Evolutionary conservation across 2,329 filamentous ascomycete species (phyloP).

Genomic region (Monosporascus sp.): DNA sequence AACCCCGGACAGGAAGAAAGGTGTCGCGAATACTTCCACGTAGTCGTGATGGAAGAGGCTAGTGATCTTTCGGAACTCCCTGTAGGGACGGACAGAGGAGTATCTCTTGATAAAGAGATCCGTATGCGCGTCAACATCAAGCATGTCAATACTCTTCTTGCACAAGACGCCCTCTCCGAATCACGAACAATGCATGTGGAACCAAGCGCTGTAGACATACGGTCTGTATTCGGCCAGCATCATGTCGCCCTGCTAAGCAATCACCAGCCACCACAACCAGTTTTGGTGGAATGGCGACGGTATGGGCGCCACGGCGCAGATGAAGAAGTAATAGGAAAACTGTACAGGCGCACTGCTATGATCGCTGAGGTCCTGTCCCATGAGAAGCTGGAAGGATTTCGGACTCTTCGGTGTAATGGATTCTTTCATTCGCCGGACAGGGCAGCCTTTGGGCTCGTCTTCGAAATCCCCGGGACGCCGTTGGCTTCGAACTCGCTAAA

Average conservation of each 20-base stretch:
- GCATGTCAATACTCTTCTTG: constrained; percentile 2
- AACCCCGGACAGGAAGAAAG: not conserved
- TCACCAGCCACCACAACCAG: not conserved
- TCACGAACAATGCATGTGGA: not conserved
- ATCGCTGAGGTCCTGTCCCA: not conserved
- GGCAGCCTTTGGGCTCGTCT: constrained; percentile 2
- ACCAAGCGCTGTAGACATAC: not conserved
- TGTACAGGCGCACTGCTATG: constrained; percentile 1
- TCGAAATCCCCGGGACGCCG: not conserved
- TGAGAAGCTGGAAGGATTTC: constrained; percentile 1
- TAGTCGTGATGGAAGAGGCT: not conserved
- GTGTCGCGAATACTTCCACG: constrained; percentile 1
- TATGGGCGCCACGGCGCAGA: constrained; percentile 1
- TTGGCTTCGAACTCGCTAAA: not conserved
- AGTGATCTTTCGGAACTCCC: not conserved
- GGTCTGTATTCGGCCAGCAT: constrained; percentile 1
- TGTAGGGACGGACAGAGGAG: not conserved
- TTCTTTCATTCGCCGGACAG: constrained; percentile 2
- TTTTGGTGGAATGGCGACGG: constrained; percentile 5
- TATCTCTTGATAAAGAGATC: not conserved
- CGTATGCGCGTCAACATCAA: constrained; percentile 2
- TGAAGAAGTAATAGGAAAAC: not conserved
- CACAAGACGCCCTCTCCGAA: not conserved
- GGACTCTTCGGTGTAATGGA: constrained; percentile 1
- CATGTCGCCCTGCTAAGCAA: not conserved